A percentile compares a stretch with the other conserved stretches of the same genome.
These are phyloP conservation scores for Stephania cephalantha DNA, from an alignment of 164 flowering plant genomes.

Conservation along the genomic window DNA sequence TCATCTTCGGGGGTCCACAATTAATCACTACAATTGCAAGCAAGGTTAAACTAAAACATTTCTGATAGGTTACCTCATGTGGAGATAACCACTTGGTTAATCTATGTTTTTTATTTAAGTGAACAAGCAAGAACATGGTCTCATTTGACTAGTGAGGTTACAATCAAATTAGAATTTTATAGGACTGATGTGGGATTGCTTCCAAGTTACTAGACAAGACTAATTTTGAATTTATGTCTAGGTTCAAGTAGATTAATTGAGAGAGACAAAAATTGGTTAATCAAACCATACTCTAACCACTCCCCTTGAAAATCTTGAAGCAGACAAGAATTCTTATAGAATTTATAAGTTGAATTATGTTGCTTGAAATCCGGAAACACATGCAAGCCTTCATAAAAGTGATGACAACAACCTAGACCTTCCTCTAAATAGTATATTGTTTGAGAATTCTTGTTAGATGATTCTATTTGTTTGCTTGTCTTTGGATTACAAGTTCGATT, in stretches of 20 bases:
- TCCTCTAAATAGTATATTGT: neutral
- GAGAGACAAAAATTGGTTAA: slow-evolving; percentile 6
- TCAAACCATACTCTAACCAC: slow-evolving; percentile 35
- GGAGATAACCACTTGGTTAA: neutral
- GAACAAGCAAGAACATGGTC: slow-evolving; percentile 25
- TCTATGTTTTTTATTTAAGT: neutral
- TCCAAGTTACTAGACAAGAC: slow-evolving; percentile 16
- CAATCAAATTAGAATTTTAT: slow-evolving; percentile 13
- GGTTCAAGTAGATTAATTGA: slow-evolving; percentile 4
- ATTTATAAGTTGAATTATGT: slow-evolving; percentile 5
- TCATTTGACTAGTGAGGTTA: slow-evolving; percentile 20
- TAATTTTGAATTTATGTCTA: slow-evolving; percentile 5
- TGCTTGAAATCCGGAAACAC: slow-evolving; percentile 16
- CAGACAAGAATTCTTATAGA: slow-evolving; percentile 37
- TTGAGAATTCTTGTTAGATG: neutral
- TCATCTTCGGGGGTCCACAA: neutral
- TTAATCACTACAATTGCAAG: neutral
- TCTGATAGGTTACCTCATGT: neutral
- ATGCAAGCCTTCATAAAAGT: slow-evolving; percentile 15
- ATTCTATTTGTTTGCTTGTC: neutral
- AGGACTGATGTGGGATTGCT: slow-evolving; percentile 20
- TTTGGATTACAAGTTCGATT: neutral
- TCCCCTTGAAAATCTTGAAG: slow-evolving; percentile 56
- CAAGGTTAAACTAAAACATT: neutral
- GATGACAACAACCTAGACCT: neutral